Base-by-base conservation (phyloP, 2,329 filamentous ascomycete species). In the Aspergillus persii region DNA sequence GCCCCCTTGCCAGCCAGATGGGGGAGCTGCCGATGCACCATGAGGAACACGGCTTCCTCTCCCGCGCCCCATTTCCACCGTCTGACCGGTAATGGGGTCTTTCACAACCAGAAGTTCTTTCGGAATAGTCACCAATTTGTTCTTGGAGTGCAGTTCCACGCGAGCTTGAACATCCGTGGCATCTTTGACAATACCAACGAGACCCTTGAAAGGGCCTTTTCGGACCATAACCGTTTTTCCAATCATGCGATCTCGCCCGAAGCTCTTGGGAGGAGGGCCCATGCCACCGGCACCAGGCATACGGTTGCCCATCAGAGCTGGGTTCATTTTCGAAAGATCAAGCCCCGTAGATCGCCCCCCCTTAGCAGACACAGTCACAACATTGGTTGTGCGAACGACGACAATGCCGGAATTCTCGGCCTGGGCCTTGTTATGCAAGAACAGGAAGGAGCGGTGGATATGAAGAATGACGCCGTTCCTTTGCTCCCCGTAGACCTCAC, bases 161-260 rank as follows among this genome's bases (percentile, higher is more conserved):
- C 93, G 89, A 31, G 92, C 94, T 69, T 90, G 86, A 3, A 86
- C 86, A 68, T 96, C 93, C 6, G 91, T 96, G 0, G 94, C 90
- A 72, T 98, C 94, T 73, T 96, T 97, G 68, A 99, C 93, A 65
- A 97, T 96, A 68, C 95, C 95, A 47, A 98, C 81, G 48, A 97
- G 83, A 58, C 94, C 94, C 78, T 99, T 99, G 81, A 94, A 92
- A 26, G 89, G 87, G 30, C 95, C 95, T 71, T 89, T 92, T 58
- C 88, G 86, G 70, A 98, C 90, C 54, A 89, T 91, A 49, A 98
- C 92, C 0, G 92, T 97, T 79, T 96, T 94, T 48, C 93, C 93
- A 63, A 98, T 87, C 30, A 95, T 83, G 57, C 87, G 86, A 74
- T 99, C 95, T 44, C 92, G 86, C 26, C 89, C 92, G 54, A 87